Evolutionary conservation across 768 basidiomycete species (phyloP).

Genomic region (Strobilomyces dryophilus): DNA sequence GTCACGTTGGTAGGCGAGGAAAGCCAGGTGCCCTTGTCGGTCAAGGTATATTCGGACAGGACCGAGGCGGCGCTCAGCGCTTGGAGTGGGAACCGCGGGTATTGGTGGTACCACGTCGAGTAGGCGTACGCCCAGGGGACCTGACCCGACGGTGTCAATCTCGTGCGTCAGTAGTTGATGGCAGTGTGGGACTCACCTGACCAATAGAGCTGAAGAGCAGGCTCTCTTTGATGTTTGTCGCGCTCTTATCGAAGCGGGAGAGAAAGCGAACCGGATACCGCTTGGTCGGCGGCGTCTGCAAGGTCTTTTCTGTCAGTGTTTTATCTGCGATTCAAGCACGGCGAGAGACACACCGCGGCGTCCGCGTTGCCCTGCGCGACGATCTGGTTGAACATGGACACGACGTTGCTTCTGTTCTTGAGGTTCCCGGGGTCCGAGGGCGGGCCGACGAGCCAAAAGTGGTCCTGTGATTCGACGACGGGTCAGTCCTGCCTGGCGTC

Average conservation of each 20-base stretch:
- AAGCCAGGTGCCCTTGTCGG: constrained; percentile 48
- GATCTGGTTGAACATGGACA: constrained; percentile 47
- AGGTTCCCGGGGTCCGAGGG: constrained; percentile 43
- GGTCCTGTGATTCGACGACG: constrained; percentile 38
- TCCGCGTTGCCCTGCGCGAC: constrained; percentile 43
- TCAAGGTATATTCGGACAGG: constrained; percentile 50
- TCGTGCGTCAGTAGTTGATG: neutral
- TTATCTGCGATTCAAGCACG: neutral
- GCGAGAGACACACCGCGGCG: constrained; percentile 35
- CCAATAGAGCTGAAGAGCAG: constrained; percentile 46
- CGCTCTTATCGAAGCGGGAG: constrained; percentile 54
- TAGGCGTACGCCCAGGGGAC: constrained; percentile 52
- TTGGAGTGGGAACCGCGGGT: constrained; percentile 48
- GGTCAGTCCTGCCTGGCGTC: neutral
- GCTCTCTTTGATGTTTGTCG: constrained; percentile 57
- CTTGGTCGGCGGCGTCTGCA: constrained; percentile 26
- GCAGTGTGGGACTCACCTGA: constrained; percentile 34
- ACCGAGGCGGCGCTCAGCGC: constrained; percentile 45
- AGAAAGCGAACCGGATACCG: constrained; percentile 45
- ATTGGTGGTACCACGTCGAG: constrained; percentile 59
- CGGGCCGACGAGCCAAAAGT: constrained; percentile 50
- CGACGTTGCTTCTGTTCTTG: constrained; percentile 24
- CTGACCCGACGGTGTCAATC: constrained; percentile 22
- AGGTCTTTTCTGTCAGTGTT: neutral
- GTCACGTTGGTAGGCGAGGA: constrained; percentile 35